Evolutionary conservation across 2,329 filamentous ascomycete genomes (phyloP).

Genomic region (Phialocephala subalpina): DNA sequence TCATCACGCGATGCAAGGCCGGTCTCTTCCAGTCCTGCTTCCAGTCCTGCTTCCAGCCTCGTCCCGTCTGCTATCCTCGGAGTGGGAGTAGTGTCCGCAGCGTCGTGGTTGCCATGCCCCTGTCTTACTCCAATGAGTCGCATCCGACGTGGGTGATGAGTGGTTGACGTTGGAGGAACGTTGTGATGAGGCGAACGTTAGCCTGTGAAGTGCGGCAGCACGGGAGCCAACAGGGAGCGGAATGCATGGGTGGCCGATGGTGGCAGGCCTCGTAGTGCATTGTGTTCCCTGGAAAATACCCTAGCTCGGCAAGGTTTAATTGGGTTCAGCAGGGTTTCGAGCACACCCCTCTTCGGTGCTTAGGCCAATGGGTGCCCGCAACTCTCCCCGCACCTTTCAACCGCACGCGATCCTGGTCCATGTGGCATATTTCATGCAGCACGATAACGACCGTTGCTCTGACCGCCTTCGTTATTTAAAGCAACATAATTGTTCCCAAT

Average conservation of each 20-base stretch:
- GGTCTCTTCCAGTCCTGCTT: too few species aligned
- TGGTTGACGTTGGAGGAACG: conserved; percentile 10
- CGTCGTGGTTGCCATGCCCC: too few species aligned
- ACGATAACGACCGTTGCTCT: conserved; percentile 1
- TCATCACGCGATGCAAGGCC: too few species aligned
- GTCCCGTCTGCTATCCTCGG: too few species aligned
- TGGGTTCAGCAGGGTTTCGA: too few species aligned
- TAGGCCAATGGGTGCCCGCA: conserved; percentile 12
- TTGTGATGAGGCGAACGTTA: conserved; percentile 15
- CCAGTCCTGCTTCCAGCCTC: too few species aligned
- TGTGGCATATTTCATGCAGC: conserved; percentile 9
- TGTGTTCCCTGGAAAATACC: neutral
- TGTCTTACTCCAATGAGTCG: too few species aligned
- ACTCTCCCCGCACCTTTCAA: neutral
- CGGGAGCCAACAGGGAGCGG: conserved; percentile 10
- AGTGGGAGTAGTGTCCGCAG: too few species aligned
- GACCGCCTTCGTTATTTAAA: conserved; percentile 37
- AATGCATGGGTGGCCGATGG: neutral
- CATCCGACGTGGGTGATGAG: neutral
- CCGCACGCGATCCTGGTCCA: conserved; percentile 9
- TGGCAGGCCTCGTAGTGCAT: neutral
- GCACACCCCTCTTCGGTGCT: neutral
- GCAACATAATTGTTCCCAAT: conserved; percentile 38
- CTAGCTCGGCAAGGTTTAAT: neutral
- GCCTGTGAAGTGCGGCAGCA: conserved; percentile 12